These are phyloP conservation scores for Aspergillus ruber DNA, from an alignment of 2,329 filamentous ascomycete species.

Conservation along the genomic window DNA sequence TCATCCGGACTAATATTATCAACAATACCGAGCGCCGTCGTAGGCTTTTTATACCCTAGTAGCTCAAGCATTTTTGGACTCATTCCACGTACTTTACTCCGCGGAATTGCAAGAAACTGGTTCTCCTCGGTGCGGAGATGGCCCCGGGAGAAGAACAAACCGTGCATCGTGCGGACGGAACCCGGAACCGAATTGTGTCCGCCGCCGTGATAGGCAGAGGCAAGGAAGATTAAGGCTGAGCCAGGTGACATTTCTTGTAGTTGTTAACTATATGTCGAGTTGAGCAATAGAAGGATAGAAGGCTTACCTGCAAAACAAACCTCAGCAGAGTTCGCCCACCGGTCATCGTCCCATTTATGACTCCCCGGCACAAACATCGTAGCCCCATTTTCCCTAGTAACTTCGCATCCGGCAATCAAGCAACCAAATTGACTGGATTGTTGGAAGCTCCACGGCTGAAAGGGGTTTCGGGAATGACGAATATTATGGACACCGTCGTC, in stretches of 20 bases:
- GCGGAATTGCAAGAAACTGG: conserved; percentile 26
- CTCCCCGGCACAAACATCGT: conserved; percentile 29
- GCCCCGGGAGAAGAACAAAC: conserved; percentile 26
- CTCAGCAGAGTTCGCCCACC: conserved; percentile 20
- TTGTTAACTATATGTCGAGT: too few species aligned
- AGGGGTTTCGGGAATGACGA: conserved; percentile 9
- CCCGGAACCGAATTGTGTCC: conserved; percentile 22
- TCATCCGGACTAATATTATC: conserved; percentile 20
- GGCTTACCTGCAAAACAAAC: conserved; percentile 26
- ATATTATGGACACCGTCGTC: conserved; percentile 28
- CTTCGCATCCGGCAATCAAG: conserved; percentile 22
- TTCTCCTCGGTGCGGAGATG: conserved; percentile 28
- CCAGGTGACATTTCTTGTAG: conserved; percentile 34
- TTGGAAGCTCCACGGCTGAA: conserved; percentile 5
- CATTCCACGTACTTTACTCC: conserved; percentile 25
- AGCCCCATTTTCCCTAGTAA: conserved; percentile 25
- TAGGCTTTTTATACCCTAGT: conserved; percentile 29
- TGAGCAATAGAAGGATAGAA: too few species aligned
- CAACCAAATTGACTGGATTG: conserved; percentile 20
- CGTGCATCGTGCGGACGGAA: conserved; percentile 21
- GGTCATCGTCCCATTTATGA: conserved; percentile 25
- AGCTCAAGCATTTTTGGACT: conserved; percentile 26
- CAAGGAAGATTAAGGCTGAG: conserved; percentile 31
- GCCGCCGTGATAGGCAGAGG: conserved; percentile 27
- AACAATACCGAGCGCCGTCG: conserved; percentile 25